Percentiles rank a stretch among this genome's conserved stretches.
Conservation (phyloP, 2,329 filamentous ascomycete species). For the Fusarium scirpi region DNA sequence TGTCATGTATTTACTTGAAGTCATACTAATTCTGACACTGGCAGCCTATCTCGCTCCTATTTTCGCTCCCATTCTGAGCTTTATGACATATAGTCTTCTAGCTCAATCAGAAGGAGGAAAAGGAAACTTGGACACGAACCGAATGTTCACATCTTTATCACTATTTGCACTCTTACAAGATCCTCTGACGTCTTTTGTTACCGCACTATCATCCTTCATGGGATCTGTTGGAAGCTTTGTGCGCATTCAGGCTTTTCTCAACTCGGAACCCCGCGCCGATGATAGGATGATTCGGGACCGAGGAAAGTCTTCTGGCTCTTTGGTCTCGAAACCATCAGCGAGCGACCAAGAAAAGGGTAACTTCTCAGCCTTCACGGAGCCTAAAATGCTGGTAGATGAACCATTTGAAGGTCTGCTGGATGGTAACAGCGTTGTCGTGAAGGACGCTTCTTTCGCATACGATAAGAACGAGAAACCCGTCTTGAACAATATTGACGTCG, state of each 20-base stretch:
- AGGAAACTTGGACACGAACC: conserved; percentile 29
- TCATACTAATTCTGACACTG: not conserved
- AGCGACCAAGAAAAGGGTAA: conserved; percentile 5
- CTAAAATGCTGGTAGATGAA: not conserved
- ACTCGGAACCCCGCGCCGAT: conserved; percentile 15
- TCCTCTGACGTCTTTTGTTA: conserved; percentile 31
- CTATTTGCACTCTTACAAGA: conserved; percentile 28
- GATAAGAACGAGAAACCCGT: conserved; percentile 7
- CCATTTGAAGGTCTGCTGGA: accelerated
- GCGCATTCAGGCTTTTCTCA: conserved; percentile 33
- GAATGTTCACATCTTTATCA: conserved; percentile 36
- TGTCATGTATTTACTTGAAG: accelerated
- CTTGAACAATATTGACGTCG: conserved; percentile 10
- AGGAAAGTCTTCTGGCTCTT: not conserved
- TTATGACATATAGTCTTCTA: conserved; percentile 31
- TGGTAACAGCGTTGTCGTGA: not conserved
- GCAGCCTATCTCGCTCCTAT: conserved; percentile 34
- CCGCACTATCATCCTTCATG: conserved; percentile 26
- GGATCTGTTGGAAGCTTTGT: conserved; percentile 33
- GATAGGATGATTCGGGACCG: not conserved
- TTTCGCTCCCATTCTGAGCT: conserved; percentile 33
- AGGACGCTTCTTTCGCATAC: conserved; percentile 25
- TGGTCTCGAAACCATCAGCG: not conserved
- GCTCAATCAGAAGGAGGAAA: conserved; percentile 13
- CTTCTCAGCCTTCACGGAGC: not conserved